Base-by-base conservation (phyloP, 305 asterid species). In the Fraxinus ornus region DNA sequence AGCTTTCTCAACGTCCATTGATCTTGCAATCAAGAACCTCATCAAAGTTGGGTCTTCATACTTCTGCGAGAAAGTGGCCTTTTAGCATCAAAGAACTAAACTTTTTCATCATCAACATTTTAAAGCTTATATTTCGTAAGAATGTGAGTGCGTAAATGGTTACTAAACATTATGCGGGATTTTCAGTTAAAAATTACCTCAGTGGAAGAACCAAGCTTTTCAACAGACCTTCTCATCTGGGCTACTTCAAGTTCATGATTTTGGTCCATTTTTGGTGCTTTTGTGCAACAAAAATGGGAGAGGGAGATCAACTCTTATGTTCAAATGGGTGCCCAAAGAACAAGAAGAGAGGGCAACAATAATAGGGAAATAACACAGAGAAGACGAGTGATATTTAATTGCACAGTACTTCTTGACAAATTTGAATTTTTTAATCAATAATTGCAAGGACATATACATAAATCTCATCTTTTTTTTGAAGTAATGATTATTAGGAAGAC, bases 1-100 rank as follows among this genome's bases (percentile, higher is more conserved):
- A 57, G 97, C 98, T 80, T 94, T 95, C 0, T 84, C 91, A 68
- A 52, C 24, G 86, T 92, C 91, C 86, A 87, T 88, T 80, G 98
- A 94, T 85, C 97, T 94, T 71, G 98, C 98, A 66, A 92, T 90
- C 98, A 95, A 90, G 94, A 95, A 95, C 86, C 98, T 91, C 89
- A 83, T 81, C 85, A 95, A 84, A n/a, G 91, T 92, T 19, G 85
- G 81, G 12, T 92, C 97, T 75, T 87, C 97, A 86, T 78, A 89
- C 52, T 85, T 85, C 98, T 95, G 88, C 85, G 83, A 76, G 30
- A 36, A 57, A 57, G 26, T 17, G 55, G 7, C 71, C 49, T 28
- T 6, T 60, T 30, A 39, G 26, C 1, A 66, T 5, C 12, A 60
- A 32, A 30, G 1, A 71, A 52, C 6, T 12, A 37, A 70, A 22